These are phyloP conservation scores for Daldinia decipiens DNA, from an alignment of 495 filamentous ascomycete genomes.

Conservation along the genomic window DNA sequence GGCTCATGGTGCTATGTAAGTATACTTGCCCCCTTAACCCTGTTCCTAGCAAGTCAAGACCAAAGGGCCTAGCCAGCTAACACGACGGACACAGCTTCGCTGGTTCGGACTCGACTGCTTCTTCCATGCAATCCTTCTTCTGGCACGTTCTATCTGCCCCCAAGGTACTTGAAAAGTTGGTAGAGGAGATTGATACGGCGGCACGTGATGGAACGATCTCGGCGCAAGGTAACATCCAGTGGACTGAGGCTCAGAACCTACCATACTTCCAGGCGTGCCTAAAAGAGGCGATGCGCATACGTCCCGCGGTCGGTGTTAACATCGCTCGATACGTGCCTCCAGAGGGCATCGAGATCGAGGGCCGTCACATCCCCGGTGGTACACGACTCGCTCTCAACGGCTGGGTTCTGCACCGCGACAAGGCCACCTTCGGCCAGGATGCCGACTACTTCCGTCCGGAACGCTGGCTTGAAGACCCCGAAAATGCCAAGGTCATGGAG, in stretches of 20 bases:
- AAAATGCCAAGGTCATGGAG: constrained; percentile 59
- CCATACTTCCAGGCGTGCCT: constrained; percentile 72
- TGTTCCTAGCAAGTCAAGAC: neutral
- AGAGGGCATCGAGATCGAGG: constrained; percentile 65
- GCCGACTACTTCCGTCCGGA: constrained; percentile 70
- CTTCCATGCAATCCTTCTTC: constrained; percentile 66
- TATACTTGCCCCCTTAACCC: constrained; percentile 9
- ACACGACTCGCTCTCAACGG: constrained; percentile 64
- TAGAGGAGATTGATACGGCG: constrained; percentile 58
- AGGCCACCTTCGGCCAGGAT: constrained; percentile 69
- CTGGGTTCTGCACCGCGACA: constrained; percentile 64
- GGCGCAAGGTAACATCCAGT: constrained; percentile 55
- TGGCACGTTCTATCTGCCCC: constrained; percentile 61
- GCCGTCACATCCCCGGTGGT: constrained; percentile 62
- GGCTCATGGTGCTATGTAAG: constrained; percentile 64
- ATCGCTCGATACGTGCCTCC: constrained; percentile 63
- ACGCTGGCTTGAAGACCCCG: constrained; percentile 69
- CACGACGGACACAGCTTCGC: constrained; percentile 56
- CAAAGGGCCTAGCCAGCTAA: constrained; percentile 11
- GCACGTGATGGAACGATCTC: constrained; percentile 52
- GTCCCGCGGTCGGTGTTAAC: constrained; percentile 68
- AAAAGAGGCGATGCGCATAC: constrained; percentile 73
- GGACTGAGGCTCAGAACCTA: constrained; percentile 58
- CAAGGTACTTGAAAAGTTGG: constrained; percentile 55
- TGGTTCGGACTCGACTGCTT: constrained; percentile 71